Percentiles rank a stretch among this genome's conserved stretches.
Evolutionary conservation across 78 protist species (phyloP).

Genomic region (Dictyostelium capitatum): DNA sequence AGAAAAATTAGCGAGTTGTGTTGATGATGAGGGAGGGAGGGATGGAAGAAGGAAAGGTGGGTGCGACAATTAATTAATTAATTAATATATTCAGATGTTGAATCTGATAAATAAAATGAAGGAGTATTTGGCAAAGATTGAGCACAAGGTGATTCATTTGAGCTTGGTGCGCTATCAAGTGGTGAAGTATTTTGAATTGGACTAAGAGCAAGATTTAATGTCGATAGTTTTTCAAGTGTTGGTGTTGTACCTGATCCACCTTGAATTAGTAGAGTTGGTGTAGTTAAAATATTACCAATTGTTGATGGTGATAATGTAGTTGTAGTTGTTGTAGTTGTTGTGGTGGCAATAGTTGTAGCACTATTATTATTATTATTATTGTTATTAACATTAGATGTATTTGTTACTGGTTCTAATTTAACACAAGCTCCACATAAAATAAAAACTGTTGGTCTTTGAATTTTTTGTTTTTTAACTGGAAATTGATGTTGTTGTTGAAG

Average conservation of each 20-base stretch:
- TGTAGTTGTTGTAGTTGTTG: not conserved
- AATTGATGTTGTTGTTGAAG: constrained; percentile 31
- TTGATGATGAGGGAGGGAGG: no score
- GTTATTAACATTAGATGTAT: not conserved
- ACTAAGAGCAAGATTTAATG: not conserved
- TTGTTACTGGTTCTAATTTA: not conserved
- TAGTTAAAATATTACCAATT: not conserved
- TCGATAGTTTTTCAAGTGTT: constrained; percentile 1
- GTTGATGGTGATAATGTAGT: not conserved
- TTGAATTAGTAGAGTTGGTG: constrained; percentile 1
- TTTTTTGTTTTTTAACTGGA: constrained; percentile 30
- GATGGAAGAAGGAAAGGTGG: no score
- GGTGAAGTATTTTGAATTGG: constrained; percentile 13
- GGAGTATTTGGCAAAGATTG: constrained; percentile 35
- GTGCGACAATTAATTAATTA: not conserved
- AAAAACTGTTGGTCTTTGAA: constrained; percentile 43
- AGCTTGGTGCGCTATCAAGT: not conserved
- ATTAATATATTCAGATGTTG: constrained; percentile 4
- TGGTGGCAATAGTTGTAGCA: not conserved
- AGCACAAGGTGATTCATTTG: constrained; percentile 13
- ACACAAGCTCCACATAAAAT: constrained; percentile 21
- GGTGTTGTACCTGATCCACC: not conserved
- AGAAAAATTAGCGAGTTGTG: no score
- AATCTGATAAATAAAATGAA: constrained; percentile 31
- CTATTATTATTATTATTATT: not conserved